phyloP scores from a whole-genome alignment of 2,329 filamentous ascomycete species.

The Phoma herbarum region DNA sequence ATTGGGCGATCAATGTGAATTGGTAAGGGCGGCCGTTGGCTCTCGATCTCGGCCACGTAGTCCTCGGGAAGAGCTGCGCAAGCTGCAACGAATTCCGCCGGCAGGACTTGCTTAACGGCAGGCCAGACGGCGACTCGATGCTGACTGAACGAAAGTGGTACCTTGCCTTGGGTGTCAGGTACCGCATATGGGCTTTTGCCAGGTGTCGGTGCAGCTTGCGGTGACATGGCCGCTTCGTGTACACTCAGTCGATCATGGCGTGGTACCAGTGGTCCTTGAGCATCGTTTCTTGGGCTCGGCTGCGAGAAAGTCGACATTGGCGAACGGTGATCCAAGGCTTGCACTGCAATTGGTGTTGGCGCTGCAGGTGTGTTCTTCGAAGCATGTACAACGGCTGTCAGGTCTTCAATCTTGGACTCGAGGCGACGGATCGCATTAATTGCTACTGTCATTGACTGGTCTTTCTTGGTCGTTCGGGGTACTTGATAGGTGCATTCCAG shows the following conservation, averaged over 20 bases:
- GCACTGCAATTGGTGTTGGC: slow-evolving; percentile 13
- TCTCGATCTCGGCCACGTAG: slow-evolving; percentile 61
- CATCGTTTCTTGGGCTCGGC: slow-evolving; percentile 36
- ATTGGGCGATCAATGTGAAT: slow-evolving; percentile 49
- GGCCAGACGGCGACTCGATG: slow-evolving; percentile 62
- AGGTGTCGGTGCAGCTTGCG: slow-evolving; percentile 38
- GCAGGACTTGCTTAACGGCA: slow-evolving; percentile 56
- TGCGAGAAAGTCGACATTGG: slow-evolving; percentile 41
- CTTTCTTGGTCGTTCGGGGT: slow-evolving; percentile 63
- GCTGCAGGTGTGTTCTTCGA: slow-evolving; percentile 23
- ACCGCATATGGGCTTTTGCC: slow-evolving; percentile 33
- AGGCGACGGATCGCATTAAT: slow-evolving; percentile 64
- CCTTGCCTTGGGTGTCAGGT: slow-evolving; percentile 29
- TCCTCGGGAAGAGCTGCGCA: slow-evolving; percentile 55
- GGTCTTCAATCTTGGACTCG: slow-evolving; percentile 61
- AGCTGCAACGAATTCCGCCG: slow-evolving; percentile 51
- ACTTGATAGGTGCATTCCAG: slow-evolving; percentile 63
- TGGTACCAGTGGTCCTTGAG: slow-evolving; percentile 19
- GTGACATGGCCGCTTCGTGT: slow-evolving; percentile 38
- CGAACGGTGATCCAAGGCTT: slow-evolving; percentile 37
- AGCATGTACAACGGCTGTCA: slow-evolving; percentile 52
- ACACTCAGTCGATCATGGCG: slow-evolving; percentile 32
- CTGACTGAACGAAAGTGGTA: slow-evolving; percentile 61
- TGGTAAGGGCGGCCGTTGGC: slow-evolving; percentile 56
- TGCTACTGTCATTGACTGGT: slow-evolving; percentile 63